Percentiles rank a stretch among this genome's conserved stretches.
Evolutionary conservation across 148 eudicot genomes (phyloP).

Genomic region (Rhododendron simsii): DNA sequence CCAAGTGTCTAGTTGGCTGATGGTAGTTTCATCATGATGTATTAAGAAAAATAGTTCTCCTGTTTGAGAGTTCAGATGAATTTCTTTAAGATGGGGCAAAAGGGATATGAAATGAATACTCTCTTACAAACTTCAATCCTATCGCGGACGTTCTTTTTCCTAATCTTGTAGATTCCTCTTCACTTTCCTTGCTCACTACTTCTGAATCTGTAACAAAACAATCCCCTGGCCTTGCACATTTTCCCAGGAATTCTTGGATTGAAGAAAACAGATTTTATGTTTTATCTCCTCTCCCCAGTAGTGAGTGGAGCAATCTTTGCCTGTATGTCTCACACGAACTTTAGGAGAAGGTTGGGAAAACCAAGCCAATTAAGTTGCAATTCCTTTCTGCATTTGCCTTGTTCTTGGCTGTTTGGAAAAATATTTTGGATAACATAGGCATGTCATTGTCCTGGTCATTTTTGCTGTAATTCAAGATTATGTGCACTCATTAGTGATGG

Average conservation of each 20-base stretch:
- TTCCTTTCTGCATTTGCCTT: neutral
- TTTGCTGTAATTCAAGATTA: neutral
- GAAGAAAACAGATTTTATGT: neutral
- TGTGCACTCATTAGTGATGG: neutral
- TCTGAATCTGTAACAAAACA: slow-evolving; percentile 1
- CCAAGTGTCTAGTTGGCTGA: neutral
- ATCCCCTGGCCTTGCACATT: neutral
- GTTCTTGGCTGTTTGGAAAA: neutral
- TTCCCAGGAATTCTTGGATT: neutral
- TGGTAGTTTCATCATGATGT: neutral
- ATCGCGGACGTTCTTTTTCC: neutral
- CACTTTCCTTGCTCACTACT: neutral
- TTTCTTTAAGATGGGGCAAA: neutral
- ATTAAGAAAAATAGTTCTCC: neutral
- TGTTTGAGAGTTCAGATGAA: neutral
- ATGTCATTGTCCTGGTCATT: neutral
- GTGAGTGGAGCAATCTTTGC: neutral
- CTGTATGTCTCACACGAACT: neutral
- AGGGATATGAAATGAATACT: neutral
- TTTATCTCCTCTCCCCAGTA: neutral
- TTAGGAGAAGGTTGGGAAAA: neutral
- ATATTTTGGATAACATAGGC: neutral
- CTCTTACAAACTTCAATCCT: neutral
- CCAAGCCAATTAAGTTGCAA: neutral
- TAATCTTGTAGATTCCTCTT: neutral